A percentile compares a stretch with the other conserved stretches of the same genome.
Conservation (phyloP, 2,329 filamentous ascomycete genomes). For the Clonostachys chloroleuca region DNA sequence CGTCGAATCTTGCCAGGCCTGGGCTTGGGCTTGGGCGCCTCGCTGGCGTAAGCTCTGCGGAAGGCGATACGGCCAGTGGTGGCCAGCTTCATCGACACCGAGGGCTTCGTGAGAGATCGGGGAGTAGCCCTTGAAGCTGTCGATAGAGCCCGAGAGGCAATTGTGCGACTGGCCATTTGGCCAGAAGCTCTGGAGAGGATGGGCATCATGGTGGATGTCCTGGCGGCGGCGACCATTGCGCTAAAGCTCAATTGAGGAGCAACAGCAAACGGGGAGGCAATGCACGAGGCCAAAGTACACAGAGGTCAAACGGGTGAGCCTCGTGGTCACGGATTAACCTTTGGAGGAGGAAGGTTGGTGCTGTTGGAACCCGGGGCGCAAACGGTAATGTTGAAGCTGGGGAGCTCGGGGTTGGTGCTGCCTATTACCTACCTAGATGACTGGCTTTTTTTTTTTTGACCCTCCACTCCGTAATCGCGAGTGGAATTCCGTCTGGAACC, state of each 20-base stretch:
- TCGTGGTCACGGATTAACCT: not conserved
- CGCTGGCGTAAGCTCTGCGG: conserved; percentile 45
- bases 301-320: not conserved
- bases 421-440: too few species aligned
- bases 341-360: not conserved
- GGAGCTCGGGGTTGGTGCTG: too few species aligned
- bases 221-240: conserved; percentile 10
- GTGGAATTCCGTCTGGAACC: not conserved
- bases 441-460: too few species aligned
- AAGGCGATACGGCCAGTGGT: conserved; percentile 32
- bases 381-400: too few species aligned
- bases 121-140: conserved; percentile 14
- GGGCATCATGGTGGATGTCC: conserved; percentile 9
- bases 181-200: conserved; percentile 5
- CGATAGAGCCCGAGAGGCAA: conserved; percentile 22
- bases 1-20: conserved; percentile 58
- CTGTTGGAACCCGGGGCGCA: not conserved
- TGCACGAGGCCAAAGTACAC: too few species aligned
- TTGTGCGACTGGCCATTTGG: conserved; percentile 4
- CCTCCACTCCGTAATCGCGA: too few species aligned
- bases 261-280: not conserved
- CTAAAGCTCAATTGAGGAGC: conserved; percentile 7
- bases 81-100: conserved; percentile 24
- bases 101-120: conserved; percentile 11
- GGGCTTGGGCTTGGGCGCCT: conserved; percentile 35